Base-by-base conservation (phyloP, 2,329 filamentous ascomycete species). In the Aspergillus fumigatus region DNA sequence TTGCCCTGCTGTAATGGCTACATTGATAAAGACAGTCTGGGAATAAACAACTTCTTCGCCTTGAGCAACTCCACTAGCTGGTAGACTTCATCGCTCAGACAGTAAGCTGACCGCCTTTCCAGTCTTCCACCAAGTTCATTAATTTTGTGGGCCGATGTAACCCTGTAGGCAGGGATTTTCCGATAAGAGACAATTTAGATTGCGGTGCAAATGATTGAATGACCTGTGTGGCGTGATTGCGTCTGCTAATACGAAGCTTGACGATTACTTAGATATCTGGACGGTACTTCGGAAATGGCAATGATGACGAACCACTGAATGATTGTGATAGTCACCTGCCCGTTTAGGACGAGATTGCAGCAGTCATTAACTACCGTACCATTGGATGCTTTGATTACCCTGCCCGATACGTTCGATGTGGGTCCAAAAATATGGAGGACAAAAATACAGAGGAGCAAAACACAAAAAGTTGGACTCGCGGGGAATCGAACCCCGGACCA, bases 401-500 rank as follows among this genome's bases (percentile, higher is more conserved):
- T 17, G 14, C 14, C 29, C 14, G 14, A 7, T 17, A 6, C 14
- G 7, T n/a, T 14, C 5, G 14, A 17, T 17, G 14, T 38, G 32
- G 32, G 14, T 2, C 4, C 5, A 38, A 38, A 17, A 17, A 7
- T 38, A 14, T 5, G 1, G 17, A 7, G 14, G 5, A 17, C 5
- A 38, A 38, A 17, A 17, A 7, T 38, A 14, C 14, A 0, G 17
- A 7, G 14, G 5, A 17, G 32, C 5, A 59, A 61, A 29, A 11
- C 27, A 29, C 3, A 29, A 29, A 62, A 59, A 61, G 56, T 58
- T 76, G 75, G 75, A 77, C 75, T 74, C 70, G 73, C 74, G 70
- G 75, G 74, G 75, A 77, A 77, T 77, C 74, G 73, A 77, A 76
- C 73, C 73, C 73, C 70, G 71, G 73, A 76, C 75, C 75, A 70